These are phyloP conservation scores for Vachellia pachyceras DNA, from an alignment of 306 rosid genomes.

Conservation along the genomic window DNA sequence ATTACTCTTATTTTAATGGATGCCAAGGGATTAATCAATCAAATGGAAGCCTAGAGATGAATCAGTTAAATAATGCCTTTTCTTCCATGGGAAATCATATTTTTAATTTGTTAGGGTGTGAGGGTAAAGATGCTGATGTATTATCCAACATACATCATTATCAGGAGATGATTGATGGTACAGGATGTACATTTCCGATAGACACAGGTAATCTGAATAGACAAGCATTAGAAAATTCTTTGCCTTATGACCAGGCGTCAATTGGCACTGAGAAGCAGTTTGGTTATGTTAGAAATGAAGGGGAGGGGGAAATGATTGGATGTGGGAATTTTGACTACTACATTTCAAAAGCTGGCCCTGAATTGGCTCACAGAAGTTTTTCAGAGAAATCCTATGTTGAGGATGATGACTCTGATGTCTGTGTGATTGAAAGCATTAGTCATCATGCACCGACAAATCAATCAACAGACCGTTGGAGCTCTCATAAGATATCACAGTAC, in stretches of 20 bases:
- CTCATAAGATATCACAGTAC: conserved; percentile 45
- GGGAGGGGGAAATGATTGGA: conserved; percentile 30
- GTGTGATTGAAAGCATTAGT: conserved; percentile 85
- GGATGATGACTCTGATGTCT: conserved; percentile 81
- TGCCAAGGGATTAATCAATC: conserved; percentile 44
- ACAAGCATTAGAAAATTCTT: conserved; percentile 45
- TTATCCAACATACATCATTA: conserved; percentile 39
- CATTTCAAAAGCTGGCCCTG: conserved; percentile 55
- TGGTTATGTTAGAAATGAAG: conserved; percentile 41
- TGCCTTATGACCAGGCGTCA: conserved; percentile 47
- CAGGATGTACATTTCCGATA: conserved; percentile 38
- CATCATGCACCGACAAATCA: conserved; percentile 63
- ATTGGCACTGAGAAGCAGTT: conserved; percentile 43
- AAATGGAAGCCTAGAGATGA: conserved; percentile 18
- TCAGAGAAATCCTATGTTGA: conserved; percentile 51
- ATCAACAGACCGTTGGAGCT: conserved; percentile 47
- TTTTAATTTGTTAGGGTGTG: conserved; percentile 35
- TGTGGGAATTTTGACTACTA: conserved; percentile 41
- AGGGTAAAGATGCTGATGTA: conserved; percentile 40
- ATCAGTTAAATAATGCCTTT: conserved; percentile 41
- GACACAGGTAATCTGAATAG: conserved; percentile 43
- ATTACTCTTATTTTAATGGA: conserved; percentile 28
- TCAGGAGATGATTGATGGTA: conserved; percentile 45
- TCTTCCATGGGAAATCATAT: conserved; percentile 42
- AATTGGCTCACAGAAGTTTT: conserved; percentile 52